Evolutionary conservation across 1,139 yeast species (phyloP).

Genomic region (Diutina scorzettiae): DNA sequence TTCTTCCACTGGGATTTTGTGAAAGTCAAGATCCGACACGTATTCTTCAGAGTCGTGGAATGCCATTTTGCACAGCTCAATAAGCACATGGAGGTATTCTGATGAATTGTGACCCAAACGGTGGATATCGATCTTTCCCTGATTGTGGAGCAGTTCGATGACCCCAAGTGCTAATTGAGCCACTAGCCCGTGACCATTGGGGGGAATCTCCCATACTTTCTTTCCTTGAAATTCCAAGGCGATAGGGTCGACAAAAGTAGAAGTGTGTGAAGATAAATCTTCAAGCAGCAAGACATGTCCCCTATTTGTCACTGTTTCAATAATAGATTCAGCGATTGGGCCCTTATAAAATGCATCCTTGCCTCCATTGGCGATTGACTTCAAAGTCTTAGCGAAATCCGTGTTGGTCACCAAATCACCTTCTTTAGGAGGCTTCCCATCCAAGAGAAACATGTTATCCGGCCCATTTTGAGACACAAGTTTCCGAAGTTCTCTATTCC

Average conservation of each 20-base stretch:
- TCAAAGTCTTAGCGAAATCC: constrained; percentile 42
- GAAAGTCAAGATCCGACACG: constrained; percentile 47
- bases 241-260: constrained; percentile 55
- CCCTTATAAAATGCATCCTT: constrained; percentile 61
- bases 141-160: constrained; percentile 40
- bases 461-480: constrained; percentile 26
- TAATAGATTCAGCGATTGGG: constrained; percentile 50
- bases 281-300: constrained; percentile 45
- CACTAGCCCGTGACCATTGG: constrained; percentile 71
- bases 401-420: constrained; percentile 51
- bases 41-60: constrained; percentile 71
- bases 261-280: constrained; percentile 45
- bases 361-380: constrained; percentile 43
- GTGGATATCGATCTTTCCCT: constrained; percentile 32
- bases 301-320: constrained; percentile 36
- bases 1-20: constrained; percentile 21
- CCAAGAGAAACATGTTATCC: neutral
- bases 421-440: constrained; percentile 17
- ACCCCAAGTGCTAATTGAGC: constrained; percentile 61
- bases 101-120: constrained; percentile 52
- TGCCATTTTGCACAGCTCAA: constrained; percentile 61
- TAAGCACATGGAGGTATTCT: constrained; percentile 56
- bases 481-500: constrained; percentile 30
- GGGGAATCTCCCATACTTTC: constrained; percentile 65
- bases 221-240: constrained; percentile 32